Base-by-base conservation (phyloP, 306 rosid genomes). In the Phaseolus lunatus region DNA sequence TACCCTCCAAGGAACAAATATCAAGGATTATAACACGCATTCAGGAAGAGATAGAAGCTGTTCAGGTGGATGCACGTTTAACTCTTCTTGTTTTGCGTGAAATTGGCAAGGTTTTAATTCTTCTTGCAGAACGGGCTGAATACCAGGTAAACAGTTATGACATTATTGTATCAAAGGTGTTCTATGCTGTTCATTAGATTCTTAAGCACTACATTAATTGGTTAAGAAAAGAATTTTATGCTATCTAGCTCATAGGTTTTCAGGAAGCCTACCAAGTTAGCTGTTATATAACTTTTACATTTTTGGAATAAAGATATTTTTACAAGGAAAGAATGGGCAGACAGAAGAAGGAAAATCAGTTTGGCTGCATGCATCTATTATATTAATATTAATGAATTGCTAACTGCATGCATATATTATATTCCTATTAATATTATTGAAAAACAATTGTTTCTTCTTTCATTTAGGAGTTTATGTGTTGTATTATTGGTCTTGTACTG, bases 11-110 rank as follows among this genome's bases (percentile, higher is more conserved):
- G 83, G 99, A 96, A 72, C 98, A 96, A 64, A 96, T 96, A 73
- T 88, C 91, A 61, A 91, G 85, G 82, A 87, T 95, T 50, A 84
- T 88, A 85, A 86, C 89, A 73, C 91, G 97, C 39, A 87, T 96
- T 65, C 98, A 92, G 83, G 98, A 96, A 81, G 99, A 96, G 89
- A 89, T 96, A 73, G 97, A 96, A 84, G 83, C 94, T 84, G 99
- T 91, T 84, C 99, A 92, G 87, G 27, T 89, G 85, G 99, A 95
- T 74, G 97, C 92, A 45, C 97, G 89, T 33, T 83, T 96, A 80
- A 96, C 99, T 47, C 99, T 96, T 86, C 98, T 96, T 71, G 98
- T 96, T 73, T 84, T 96, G 80, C 98, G 83, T 82, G 98, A 96
- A 87, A 91, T 92, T 83, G 96, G 99, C 86, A 96, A 96, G 90